These are phyloP conservation scores for Macrolepiota albuminosa DNA, from an alignment of 768 basidiomycete species.

Conservation along the genomic window DNA sequence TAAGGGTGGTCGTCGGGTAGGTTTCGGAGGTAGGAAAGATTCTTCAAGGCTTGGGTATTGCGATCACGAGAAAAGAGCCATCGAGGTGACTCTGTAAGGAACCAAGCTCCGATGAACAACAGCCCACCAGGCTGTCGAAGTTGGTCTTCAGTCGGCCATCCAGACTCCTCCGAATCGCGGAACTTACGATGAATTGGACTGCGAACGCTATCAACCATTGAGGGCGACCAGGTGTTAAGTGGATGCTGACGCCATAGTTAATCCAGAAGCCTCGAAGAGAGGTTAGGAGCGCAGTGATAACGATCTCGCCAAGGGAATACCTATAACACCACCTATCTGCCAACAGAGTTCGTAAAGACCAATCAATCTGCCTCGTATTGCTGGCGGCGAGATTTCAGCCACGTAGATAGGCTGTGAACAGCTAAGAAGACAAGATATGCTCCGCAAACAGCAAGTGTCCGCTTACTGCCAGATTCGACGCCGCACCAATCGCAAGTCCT, in stretches of 20 bases:
- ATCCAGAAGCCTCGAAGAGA: slow-evolving; percentile 27
- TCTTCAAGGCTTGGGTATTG: slow-evolving; percentile 23
- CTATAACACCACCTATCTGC: slow-evolving; percentile 43
- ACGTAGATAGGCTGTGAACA: slow-evolving; percentile 32
- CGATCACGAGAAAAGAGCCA: slow-evolving; percentile 34
- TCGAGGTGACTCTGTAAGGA: slow-evolving; percentile 30
- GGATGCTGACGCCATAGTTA: slow-evolving; percentile 30
- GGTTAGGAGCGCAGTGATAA: neutral
- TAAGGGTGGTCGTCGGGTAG: slow-evolving; percentile 26
- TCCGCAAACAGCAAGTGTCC: neutral
- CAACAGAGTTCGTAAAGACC: slow-evolving; percentile 46
- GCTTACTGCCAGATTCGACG: slow-evolving; percentile 29
- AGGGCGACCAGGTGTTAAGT: slow-evolving; percentile 22
- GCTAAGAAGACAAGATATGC: neutral
- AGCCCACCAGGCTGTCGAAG: slow-evolving; percentile 27
- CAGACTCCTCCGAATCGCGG: neutral
- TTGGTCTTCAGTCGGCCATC: neutral
- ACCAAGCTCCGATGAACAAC: slow-evolving; percentile 27
- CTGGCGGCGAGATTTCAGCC: slow-evolving; percentile 40
- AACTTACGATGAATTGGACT: slow-evolving; percentile 30
- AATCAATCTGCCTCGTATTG: slow-evolving; percentile 41
- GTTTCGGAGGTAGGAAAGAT: slow-evolving; percentile 28
- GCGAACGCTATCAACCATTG: slow-evolving; percentile 36
- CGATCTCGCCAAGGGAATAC: slow-evolving; percentile 16
- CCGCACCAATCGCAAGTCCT: slow-evolving; percentile 36